Evolutionary conservation across 208 protist genomes (phyloP).

Genomic region (Entamoeba invadens): DNA sequence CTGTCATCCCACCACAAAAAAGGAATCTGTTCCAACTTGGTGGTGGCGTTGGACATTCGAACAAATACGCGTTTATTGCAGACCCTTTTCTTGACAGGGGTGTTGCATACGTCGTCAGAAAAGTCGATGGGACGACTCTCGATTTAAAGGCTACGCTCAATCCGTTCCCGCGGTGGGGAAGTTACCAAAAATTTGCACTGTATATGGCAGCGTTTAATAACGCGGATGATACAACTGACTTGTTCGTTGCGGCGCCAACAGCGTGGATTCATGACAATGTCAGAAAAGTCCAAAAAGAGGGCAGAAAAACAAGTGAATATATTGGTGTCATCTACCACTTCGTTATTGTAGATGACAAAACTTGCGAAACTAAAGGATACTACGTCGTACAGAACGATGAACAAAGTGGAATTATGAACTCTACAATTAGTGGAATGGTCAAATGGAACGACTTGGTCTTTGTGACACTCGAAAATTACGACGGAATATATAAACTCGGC

Average conservation of each 20-base stretch:
- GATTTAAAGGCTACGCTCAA: not conserved
- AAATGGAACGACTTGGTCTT: not conserved
- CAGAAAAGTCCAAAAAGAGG: not conserved
- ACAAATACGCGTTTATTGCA: not conserved
- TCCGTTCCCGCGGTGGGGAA: not conserved
- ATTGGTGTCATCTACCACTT: not conserved
- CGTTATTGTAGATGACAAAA: not conserved
- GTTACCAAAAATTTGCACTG: not conserved
- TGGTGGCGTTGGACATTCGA: not conserved
- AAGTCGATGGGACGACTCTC: not conserved
- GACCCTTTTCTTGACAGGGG: not conserved
- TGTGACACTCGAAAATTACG: not conserved
- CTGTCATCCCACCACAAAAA: not conserved
- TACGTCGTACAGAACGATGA: not conserved
- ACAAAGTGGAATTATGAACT: not conserved
- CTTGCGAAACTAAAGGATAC: not conserved
- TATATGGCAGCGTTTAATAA: not conserved
- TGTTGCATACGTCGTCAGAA: not conserved
- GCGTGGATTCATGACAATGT: not conserved
- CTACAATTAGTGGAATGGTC: not conserved
- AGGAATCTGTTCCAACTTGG: not conserved
- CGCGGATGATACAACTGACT: not conserved
- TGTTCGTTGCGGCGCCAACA: not conserved
- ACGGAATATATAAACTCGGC: not conserved
- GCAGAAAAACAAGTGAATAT: not conserved